Conservation (phyloP, 2,329 filamentous ascomycete species). For the Ilyonectria sp. region DNA sequence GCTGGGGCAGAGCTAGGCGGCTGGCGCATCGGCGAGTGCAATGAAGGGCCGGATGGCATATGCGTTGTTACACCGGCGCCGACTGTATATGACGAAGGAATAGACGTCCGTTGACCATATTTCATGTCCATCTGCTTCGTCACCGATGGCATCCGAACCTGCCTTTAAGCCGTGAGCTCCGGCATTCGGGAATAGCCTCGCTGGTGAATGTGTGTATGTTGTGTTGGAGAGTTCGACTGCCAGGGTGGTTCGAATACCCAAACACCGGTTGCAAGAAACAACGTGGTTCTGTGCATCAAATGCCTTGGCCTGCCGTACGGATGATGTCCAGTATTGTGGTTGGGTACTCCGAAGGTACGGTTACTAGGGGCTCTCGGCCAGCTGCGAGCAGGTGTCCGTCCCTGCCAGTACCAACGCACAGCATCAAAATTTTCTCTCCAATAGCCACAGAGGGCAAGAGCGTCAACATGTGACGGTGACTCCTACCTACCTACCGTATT, state of each 20-base stretch:
- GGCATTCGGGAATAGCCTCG: neutral
- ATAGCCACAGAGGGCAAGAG: neutral
- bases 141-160: neutral
- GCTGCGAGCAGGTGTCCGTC: neutral
- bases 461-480: neutral
- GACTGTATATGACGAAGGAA: conserved; percentile 43
- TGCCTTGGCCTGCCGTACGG: neutral
- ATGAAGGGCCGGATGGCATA: conserved; percentile 15
- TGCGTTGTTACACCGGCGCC: conserved; percentile 21
- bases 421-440: too few species aligned
- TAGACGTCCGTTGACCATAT: conserved; percentile 38
- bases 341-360: neutral
- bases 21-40: conserved; percentile 17
- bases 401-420: neutral
- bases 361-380: neutral
- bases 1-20: conserved; percentile 54
- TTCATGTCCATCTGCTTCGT: neutral
- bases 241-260: neutral
- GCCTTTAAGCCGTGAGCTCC: neutral
- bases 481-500: too few species aligned
- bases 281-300: neutral
- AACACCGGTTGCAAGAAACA: neutral
- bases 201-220: neutral
- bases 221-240: neutral
- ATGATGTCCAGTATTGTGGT: neutral